A percentile compares a stretch with the other conserved stretches of the same genome.
phyloP scores from a whole-genome alignment of 495 filamentous ascomycete species.

The Opeltia flavorubescens region DNA sequence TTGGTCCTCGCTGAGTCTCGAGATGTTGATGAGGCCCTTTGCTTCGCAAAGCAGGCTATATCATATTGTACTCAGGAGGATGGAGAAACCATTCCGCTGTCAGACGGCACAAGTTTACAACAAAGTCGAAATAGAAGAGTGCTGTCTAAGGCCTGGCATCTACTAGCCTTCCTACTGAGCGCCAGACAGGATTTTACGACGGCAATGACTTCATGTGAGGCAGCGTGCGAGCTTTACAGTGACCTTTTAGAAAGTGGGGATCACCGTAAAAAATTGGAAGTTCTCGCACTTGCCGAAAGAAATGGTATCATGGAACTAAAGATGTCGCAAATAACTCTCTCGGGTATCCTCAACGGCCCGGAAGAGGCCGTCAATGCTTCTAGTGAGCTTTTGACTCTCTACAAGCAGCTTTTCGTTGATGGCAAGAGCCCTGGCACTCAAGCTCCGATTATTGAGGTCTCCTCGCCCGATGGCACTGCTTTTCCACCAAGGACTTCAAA shows the following conservation, averaged over 20 bases:
- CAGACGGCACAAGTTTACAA: not conserved
- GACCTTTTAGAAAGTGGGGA: slow-evolving; percentile 16
- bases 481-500: slow-evolving; percentile 54
- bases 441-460: slow-evolving; percentile 1
- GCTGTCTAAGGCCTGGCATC: slow-evolving; percentile 51
- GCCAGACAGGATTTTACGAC: slow-evolving; percentile 72
- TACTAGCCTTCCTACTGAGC: slow-evolving; percentile 72
- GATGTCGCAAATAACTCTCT: slow-evolving; percentile 79
- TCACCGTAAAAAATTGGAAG: slow-evolving; percentile 45
- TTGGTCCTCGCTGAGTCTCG: slow-evolving; percentile 67
- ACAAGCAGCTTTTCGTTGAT: slow-evolving; percentile 59
- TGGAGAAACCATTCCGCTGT: not conserved
- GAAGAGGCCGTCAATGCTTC: slow-evolving; percentile 71
- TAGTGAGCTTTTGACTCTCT: slow-evolving; percentile 70
- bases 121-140: slow-evolving; percentile 1
- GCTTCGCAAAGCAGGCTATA: slow-evolving; percentile 53
- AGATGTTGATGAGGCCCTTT: slow-evolving; percentile 62
- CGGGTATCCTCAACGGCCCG: slow-evolving; percentile 70
- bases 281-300: slow-evolving; percentile 64
- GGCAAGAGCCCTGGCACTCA: slow-evolving; percentile 20
- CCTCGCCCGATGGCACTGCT: slow-evolving; percentile 11
- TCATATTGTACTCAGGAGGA: not conserved
- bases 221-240: slow-evolving; percentile 76
- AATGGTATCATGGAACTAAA: slow-evolving; percentile 75
- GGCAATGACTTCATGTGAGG: slow-evolving; percentile 69